Conservation (phyloP, 2,329 filamentous ascomycete genomes). For the Trichoderma arundinaceum region DNA sequence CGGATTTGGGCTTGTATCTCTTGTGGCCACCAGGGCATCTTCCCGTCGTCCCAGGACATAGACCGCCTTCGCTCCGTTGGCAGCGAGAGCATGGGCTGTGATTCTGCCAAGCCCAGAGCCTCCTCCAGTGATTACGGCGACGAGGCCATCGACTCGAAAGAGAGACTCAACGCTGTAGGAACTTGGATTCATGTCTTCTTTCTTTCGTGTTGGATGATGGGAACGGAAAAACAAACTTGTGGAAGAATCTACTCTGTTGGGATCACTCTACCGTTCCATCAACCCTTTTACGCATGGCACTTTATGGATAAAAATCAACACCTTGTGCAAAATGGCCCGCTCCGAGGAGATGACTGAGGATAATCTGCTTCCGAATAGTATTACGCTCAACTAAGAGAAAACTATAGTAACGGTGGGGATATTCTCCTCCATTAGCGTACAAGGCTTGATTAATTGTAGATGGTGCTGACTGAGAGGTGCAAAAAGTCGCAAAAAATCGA, state of each 20-base stretch:
- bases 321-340: background rate
- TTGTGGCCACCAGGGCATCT: constrained; percentile 41
- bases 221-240: background rate
- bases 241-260: background rate
- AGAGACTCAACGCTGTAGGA: constrained; percentile 41
- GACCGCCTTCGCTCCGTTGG: constrained; percentile 43
- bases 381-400: background rate
- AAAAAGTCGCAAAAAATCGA: background rate
- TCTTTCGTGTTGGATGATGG: background rate
- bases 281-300: background rate
- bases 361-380: background rate
- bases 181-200: constrained; percentile 17
- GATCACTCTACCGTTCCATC: background rate
- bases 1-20: constrained; percentile 32
- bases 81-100: constrained; percentile 53
- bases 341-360: background rate
- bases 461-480: background rate
- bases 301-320: background rate
- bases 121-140: constrained; percentile 64
- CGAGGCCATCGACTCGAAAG: constrained; percentile 60
- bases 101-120: constrained; percentile 62
- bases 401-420: no score
- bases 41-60: constrained; percentile 50
- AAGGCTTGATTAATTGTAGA: background rate
- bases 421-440: no score